These are phyloP conservation scores for Rickenella mellea DNA, from an alignment of 768 basidiomycete species.

Conservation along the genomic window DNA sequence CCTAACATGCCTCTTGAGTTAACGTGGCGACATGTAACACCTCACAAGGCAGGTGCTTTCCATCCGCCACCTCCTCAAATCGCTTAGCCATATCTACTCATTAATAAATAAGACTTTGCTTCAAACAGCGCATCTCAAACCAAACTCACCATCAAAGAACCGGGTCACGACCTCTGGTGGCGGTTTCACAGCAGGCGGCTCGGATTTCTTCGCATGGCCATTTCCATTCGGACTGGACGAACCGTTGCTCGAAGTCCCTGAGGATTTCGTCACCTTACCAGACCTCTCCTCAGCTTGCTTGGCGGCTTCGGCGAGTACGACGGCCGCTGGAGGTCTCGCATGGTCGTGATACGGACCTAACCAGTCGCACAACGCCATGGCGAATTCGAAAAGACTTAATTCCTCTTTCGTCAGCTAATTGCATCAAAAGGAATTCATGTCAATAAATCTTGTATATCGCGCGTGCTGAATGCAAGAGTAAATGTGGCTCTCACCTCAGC, in stretches of 20 bases:
- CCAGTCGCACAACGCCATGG: conserved; percentile 59
- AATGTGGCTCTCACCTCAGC: conserved; percentile 41
- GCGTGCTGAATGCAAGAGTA: not conserved
- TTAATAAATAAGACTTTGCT: conserved; percentile 1
- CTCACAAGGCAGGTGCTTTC: conserved; percentile 35
- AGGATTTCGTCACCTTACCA: conserved; percentile 52
- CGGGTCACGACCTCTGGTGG: conserved; percentile 41
- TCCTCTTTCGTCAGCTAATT: conserved; percentile 62
- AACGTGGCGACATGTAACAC: conserved; percentile 66
- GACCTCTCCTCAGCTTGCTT: conserved; percentile 65
- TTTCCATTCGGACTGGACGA: conserved; percentile 20
- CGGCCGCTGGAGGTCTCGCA: conserved; percentile 57
- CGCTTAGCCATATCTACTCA: conserved; percentile 43
- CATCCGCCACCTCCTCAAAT: conserved; percentile 34
- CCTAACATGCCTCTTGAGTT: conserved; percentile 53
- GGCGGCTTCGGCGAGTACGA: conserved; percentile 66
- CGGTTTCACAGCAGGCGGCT: conserved; percentile 54
- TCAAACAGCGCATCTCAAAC: not conserved
- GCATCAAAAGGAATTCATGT: not conserved
- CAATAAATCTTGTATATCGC: conserved; percentile 3
- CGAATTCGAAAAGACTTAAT: conserved; percentile 44
- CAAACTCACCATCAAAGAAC: conserved; percentile 53
- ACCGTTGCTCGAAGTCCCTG: conserved; percentile 4
- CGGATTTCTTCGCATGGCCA: conserved; percentile 55
- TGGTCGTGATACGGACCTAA: conserved; percentile 69